A percentile compares a stretch with the other conserved stretches of the same genome.
phyloP scores from a whole-genome alignment of 2,329 filamentous ascomycete species.

The Chaetoscypha palmicola region DNA sequence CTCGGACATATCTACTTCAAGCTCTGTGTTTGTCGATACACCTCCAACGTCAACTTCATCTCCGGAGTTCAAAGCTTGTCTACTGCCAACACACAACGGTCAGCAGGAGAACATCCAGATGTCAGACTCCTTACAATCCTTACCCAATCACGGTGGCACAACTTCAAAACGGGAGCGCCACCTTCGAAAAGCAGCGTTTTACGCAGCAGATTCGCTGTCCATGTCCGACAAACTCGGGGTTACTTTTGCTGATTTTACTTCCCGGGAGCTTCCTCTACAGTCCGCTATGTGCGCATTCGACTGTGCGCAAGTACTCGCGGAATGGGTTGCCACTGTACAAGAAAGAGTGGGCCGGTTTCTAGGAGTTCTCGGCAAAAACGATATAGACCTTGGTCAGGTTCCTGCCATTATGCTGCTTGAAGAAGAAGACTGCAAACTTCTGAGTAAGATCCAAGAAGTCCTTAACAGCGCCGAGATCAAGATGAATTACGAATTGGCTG shows the following conservation, averaged over 20 bases:
- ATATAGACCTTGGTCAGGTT: slow-evolving; percentile 70
- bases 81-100: slow-evolving; percentile 19
- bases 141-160: slow-evolving; percentile 31
- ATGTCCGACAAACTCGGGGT: slow-evolving; percentile 83
- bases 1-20: slow-evolving; percentile 40
- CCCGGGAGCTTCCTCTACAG: slow-evolving; percentile 80
- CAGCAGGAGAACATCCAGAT: slow-evolving; percentile 27
- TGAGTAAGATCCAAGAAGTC: slow-evolving; percentile 76
- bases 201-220: slow-evolving; percentile 82
- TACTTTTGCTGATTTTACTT: slow-evolving; percentile 76
- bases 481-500: slow-evolving; percentile 55
- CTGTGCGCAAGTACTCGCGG: slow-evolving; percentile 85
- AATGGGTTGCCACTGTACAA: slow-evolving; percentile 90
- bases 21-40: slow-evolving; percentile 42
- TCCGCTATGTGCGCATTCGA: slow-evolving; percentile 90
- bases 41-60: slow-evolving; percentile 46
- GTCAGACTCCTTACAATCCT: slow-evolving; percentile 19
- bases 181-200: slow-evolving; percentile 88
- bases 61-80: slow-evolving; percentile 29
- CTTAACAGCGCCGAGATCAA: slow-evolving; percentile 72
- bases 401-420: slow-evolving; percentile 86
- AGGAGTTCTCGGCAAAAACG: slow-evolving; percentile 77
- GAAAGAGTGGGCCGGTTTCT: slow-evolving; percentile 87
- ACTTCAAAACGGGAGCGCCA: slow-evolving; percentile 76
- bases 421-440: slow-evolving; percentile 80